Evolutionary conservation across 495 filamentous ascomycete species (phyloP), one percentile per base, ranked within the genome.

Genomic region (Podospora didyma): DNA sequence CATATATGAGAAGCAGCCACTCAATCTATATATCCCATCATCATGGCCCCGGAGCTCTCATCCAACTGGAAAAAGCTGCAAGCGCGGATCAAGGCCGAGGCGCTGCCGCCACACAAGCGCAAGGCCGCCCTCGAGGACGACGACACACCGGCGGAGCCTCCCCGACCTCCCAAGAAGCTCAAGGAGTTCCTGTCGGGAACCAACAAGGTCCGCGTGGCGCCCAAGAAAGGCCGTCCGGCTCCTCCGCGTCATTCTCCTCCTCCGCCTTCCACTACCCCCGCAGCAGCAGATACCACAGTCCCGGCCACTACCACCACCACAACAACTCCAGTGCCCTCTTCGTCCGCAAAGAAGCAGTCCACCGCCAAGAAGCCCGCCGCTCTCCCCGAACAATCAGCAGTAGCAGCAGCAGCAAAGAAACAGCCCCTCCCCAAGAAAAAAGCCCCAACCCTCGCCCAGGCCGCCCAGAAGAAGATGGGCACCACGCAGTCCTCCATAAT

Each of bases 21-120:
- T 31, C 26, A 31, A 3, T 31, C 26, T 31, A 3, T 4, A 3
- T 4, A 52, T 6, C 4, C 31, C n/a, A n/a, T n/a, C n/a, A 53
- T 42, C 62, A 75, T 74, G 75, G 67, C 58, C 59, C 49, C 67
- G 42, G 71, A 75, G 49, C 69, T 82, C 31, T 82, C 79, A 1
- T 77, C 78, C 56, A 91, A 91, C 73, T 90, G 87, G 86, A 87
- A 88, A 65, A 89, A 84, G 70, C 77, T 90, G 55, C 86, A 89
- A 76, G 81, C 73, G 57, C 79, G 78, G 35, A 72, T 89, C 51
- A 82, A 85, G 60, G 74, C 80, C 50, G 76, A 84, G 31, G 69
- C 74, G 6, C 74, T 77, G 39, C 9, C 57, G 17, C 12, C 49
- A 22, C 16, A 24, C 55, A 73, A 63, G 19, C 46, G 54, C 55